Percentiles rank a stretch among this genome's conserved stretches.
Conservation (phyloP, 129 eudicot species). For the Flaveria brownii region DNA sequence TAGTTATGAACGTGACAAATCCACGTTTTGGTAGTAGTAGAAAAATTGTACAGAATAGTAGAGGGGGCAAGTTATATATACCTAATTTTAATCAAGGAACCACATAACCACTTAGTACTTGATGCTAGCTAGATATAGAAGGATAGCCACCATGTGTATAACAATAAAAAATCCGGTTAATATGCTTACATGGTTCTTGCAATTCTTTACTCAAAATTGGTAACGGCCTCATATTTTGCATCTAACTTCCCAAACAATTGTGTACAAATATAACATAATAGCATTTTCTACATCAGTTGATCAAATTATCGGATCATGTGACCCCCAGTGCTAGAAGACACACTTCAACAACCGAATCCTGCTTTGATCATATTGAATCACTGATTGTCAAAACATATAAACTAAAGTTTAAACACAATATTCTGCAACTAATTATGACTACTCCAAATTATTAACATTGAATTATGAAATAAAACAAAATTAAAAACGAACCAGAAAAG, state of each 20-base stretch:
- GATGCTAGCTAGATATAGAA: not conserved
- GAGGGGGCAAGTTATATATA: no score
- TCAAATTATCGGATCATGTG: slow-evolving; percentile 21
- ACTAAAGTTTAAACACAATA: not conserved
- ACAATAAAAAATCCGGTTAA: not conserved
- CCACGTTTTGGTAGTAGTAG: not conserved
- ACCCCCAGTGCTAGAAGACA: not conserved
- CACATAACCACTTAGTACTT: not conserved
- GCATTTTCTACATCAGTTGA: slow-evolving; percentile 9
- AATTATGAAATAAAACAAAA: not conserved
- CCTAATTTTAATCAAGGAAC: not conserved
- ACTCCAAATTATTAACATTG: not conserved
- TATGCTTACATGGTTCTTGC: not conserved
- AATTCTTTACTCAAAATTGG: not conserved
- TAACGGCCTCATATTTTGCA: not conserved
- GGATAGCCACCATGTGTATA: not conserved
- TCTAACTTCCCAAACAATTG: not conserved
- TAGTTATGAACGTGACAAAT: not conserved
- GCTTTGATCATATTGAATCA: slow-evolving; percentile 15
- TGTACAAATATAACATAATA: not conserved
- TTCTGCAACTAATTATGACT: slow-evolving; percentile 3
- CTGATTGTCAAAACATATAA: not conserved
- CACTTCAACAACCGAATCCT: slow-evolving; percentile 10
- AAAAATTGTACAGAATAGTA: not conserved
- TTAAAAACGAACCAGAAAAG: not conserved